Conservation (phyloP, 768 basidiomycete species). For the Panaeolus papilionaceus region DNA sequence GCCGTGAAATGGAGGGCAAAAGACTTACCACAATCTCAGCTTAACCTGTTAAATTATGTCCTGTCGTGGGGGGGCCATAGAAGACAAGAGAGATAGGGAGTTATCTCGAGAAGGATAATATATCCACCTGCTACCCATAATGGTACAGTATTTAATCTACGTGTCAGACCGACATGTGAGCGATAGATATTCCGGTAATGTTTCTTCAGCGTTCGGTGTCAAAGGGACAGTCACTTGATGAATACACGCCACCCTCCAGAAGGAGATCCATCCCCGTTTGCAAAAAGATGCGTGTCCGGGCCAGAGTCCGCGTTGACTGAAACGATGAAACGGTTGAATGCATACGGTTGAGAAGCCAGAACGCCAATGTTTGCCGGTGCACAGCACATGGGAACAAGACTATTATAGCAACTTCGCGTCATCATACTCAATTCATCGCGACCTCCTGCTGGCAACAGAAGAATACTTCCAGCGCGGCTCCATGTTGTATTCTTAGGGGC, state of each 20-base stretch:
- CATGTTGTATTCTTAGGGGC: neutral
- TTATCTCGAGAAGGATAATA: constrained; percentile 15
- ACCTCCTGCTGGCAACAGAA: constrained; percentile 11
- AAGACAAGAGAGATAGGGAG: constrained; percentile 1
- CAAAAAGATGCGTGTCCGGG: constrained; percentile 14
- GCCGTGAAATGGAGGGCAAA: constrained; percentile 6
- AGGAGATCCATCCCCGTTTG: constrained; percentile 20
- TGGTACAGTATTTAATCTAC: constrained; percentile 33
- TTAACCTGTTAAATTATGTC: neutral
- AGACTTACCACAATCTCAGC: constrained; percentile 7
- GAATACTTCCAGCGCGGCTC: neutral
- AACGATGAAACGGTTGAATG: constrained; percentile 5
- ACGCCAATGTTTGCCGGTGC: constrained; percentile 7
- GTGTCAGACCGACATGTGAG: constrained; percentile 42
- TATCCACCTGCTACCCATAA: constrained; percentile 15
- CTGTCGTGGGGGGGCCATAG: constrained; percentile 8
- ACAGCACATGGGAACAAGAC: constrained; percentile 11
- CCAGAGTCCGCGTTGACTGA: constrained; percentile 19
- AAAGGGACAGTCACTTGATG: constrained; percentile 40
- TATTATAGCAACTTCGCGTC: constrained; percentile 10
- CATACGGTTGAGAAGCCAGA: constrained; percentile 12
- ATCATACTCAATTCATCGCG: constrained; percentile 6
- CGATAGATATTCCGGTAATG: constrained; percentile 36
- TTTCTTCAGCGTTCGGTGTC: constrained; percentile 30
- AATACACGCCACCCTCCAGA: constrained; percentile 31